Conservation (phyloP, 1,284 basidiomycete species). For the Cryptococcus depauperatus region DNA sequence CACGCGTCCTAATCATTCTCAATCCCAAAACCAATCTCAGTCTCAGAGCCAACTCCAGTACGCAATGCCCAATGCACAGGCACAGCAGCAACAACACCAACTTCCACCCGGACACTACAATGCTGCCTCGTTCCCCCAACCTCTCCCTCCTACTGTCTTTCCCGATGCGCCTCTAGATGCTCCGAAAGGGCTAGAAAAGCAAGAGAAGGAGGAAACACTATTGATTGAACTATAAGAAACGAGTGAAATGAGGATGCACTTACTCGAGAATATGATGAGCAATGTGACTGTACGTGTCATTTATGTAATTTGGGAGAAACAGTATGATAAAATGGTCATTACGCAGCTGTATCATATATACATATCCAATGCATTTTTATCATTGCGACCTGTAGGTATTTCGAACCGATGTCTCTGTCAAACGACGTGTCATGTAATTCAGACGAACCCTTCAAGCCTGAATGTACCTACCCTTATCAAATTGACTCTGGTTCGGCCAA, state of each 20-base stretch:
- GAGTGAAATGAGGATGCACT: not conserved
- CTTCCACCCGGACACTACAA: constrained; percentile 25
- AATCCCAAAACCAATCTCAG: constrained; percentile 16
- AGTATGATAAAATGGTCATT: too few species aligned
- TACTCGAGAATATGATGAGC: not conserved
- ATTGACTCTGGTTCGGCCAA: too few species aligned
- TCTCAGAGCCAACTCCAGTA: constrained; percentile 13
- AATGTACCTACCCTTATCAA: too few species aligned
- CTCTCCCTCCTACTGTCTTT: constrained; percentile 48
- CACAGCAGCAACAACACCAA: constrained; percentile 11
- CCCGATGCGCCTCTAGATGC: constrained; percentile 59
- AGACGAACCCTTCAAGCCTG: too few species aligned
- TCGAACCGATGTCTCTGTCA: too few species aligned
- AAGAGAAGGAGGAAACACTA: constrained; percentile 70
- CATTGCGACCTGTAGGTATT: too few species aligned
- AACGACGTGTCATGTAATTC: too few species aligned
- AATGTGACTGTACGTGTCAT: too few species aligned
- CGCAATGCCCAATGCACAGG: constrained; percentile 15
- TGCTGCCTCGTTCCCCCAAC: constrained; percentile 24
- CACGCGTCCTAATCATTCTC: too few species aligned
- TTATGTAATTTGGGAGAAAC: too few species aligned
- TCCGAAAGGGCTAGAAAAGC: constrained; percentile 55
- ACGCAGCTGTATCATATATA: too few species aligned
- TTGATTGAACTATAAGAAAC: constrained; percentile 53
- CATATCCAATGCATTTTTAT: too few species aligned